phyloP scores from a whole-genome alignment of 768 basidiomycete species.

The Tephrocybe rancida region DNA sequence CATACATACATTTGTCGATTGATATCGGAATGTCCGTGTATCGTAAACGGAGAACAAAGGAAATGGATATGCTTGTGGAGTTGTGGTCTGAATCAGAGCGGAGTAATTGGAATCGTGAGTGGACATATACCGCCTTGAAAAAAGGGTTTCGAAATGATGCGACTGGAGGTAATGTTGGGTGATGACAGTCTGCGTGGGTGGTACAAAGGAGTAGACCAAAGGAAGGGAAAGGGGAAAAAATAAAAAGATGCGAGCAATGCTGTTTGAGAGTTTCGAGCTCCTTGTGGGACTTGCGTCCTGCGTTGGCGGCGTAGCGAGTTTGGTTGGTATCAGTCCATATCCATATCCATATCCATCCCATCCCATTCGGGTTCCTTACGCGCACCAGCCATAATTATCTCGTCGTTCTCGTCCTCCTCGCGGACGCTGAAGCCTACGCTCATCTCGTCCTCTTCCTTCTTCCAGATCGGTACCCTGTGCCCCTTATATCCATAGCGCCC shows the following conservation, averaged over 20 bases:
- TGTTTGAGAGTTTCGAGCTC: background rate
- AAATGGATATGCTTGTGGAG: constrained; percentile 1
- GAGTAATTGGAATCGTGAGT: constrained; percentile 6
- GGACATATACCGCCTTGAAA: constrained; percentile 5
- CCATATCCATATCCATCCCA: constrained; percentile 76
- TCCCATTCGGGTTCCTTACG: constrained; percentile 47
- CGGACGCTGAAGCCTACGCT: constrained; percentile 39
- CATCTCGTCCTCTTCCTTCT: constrained; percentile 46
- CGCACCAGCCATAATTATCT: constrained; percentile 18
- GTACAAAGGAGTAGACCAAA: background rate
- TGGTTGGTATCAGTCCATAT: constrained; percentile 49
- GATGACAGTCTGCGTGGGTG: constrained; percentile 5
- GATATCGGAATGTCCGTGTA: constrained; percentile 16
- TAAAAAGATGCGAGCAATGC: constrained; percentile 14
- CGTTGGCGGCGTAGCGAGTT: background rate
- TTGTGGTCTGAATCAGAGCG: background rate
- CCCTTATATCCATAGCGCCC: constrained; percentile 22
- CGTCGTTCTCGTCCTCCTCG: constrained; percentile 49
- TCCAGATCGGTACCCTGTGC: constrained; percentile 30
- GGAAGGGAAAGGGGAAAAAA: background rate
- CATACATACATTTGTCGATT: constrained; percentile 26
- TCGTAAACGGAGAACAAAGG: constrained; percentile 5
- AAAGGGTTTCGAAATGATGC: background rate
- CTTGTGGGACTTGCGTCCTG: background rate
- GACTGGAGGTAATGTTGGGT: constrained; percentile 9